Evolutionary conservation across 139 green algal species (phyloP).

Genomic region (Pseudopediastrum boryanum): DNA sequence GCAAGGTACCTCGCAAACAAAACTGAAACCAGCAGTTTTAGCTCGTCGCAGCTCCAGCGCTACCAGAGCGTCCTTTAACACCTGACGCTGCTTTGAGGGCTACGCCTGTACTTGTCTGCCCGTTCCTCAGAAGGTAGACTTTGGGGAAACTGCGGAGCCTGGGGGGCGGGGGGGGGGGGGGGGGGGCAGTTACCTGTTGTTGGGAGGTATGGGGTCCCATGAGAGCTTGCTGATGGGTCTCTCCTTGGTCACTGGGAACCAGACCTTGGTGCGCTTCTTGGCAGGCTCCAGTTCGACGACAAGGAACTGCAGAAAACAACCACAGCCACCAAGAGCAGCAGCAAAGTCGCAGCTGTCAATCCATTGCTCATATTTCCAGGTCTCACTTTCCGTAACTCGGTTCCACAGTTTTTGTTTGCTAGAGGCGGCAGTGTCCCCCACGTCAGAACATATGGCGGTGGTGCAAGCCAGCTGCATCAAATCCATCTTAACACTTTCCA

Average conservation of each 20-base stretch:
- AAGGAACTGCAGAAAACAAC: not conserved
- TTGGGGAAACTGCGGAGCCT: too few relatives aligned
- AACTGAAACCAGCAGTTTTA: too few relatives aligned
- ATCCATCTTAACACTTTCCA: not conserved
- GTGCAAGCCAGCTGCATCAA: not conserved
- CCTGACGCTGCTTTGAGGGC: too few relatives aligned
- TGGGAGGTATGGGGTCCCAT: conserved; percentile 21
- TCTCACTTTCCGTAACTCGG: not conserved
- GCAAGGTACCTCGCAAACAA: too few relatives aligned
- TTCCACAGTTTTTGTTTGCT: not conserved
- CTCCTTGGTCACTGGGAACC: conserved; percentile 21
- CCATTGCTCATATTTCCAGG: not conserved
- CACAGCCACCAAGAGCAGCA: conserved; percentile 9
- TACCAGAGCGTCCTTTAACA: too few relatives aligned
- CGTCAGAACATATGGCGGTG: not conserved
- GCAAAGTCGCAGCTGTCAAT: not conserved
- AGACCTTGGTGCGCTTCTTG: not conserved
- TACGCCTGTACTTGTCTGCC: too few relatives aligned
- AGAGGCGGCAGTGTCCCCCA: not conserved
- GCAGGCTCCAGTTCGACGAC: conserved; percentile 15
- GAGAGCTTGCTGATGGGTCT: not conserved
- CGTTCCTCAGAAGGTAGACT: too few relatives aligned
- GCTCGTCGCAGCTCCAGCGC: too few relatives aligned
- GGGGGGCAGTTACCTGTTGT: conserved; percentile 26
- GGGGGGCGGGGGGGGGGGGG: too few relatives aligned